These are phyloP conservation scores for Vitis cinerea DNA, from an alignment of 164 flowering plant genomes.

Conservation along the genomic window DNA sequence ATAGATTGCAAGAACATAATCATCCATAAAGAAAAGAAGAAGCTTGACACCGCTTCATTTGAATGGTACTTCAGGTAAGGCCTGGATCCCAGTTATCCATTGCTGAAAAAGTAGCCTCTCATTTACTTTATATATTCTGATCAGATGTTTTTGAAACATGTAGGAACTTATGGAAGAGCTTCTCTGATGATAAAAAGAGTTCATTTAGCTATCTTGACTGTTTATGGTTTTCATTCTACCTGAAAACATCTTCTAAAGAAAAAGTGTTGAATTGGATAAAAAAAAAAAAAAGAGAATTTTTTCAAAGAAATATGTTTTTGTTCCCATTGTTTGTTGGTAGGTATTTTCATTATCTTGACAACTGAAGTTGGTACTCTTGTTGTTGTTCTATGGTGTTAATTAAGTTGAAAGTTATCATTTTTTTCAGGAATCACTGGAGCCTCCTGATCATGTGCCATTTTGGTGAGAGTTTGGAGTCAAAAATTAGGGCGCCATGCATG, in stretches of 20 bases:
- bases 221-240: conserved; percentile 47
- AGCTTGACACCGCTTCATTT: no score
- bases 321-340: conserved; percentile 58
- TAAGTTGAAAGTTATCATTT: neutral
- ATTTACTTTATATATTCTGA: neutral
- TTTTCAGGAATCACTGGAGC: conserved; percentile 68
- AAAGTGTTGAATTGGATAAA: conserved; percentile 43
- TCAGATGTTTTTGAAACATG: conserved; percentile 1
- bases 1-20: neutral
- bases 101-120: neutral
- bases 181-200: conserved; percentile 35
- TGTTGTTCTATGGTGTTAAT: neutral
- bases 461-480: conserved; percentile 46
- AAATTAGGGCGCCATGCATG: conserved; percentile 59
- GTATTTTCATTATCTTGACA: conserved; percentile 5
- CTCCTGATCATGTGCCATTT: conserved; percentile 70
- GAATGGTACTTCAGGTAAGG: no score
- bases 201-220: conserved; percentile 34
- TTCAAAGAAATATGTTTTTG: conserved; percentile 55
- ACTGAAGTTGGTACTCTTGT: neutral
- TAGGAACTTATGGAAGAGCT: conserved; percentile 39
- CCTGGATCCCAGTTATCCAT: neutral
- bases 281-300: conserved; percentile 36
- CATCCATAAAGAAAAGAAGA: no score
- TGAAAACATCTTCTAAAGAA: conserved; percentile 12